phyloP scores from a whole-genome alignment of 2,329 filamentous ascomycete genomes.

The Paecilomyces variotii region DNA sequence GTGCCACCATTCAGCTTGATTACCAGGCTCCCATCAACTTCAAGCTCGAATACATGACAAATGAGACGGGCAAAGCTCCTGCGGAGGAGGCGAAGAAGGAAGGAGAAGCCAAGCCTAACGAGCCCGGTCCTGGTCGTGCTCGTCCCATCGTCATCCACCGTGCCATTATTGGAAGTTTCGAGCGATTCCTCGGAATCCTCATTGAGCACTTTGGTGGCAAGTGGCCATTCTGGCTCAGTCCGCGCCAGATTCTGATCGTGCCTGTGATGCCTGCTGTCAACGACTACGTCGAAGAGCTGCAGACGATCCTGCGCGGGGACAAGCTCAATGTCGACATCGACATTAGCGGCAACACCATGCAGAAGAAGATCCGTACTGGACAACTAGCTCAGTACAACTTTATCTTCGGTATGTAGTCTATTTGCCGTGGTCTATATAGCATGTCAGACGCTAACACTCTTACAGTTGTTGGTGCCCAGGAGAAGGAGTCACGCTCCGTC shows the following conservation, averaged over 20 bases:
- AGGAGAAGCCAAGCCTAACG: conserved; percentile 31
- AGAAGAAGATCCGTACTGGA: conserved; percentile 45
- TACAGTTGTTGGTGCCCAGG: conserved; percentile 54
- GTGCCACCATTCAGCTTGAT: conserved; percentile 89
- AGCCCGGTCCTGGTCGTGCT: conserved; percentile 34
- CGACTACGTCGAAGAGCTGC: conserved; percentile 42
- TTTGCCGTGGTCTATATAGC: not conserved
- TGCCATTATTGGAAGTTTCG: conserved; percentile 44
- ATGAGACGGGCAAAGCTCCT: conserved; percentile 43
- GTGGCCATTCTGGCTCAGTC: conserved; percentile 47
- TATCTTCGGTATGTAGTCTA: conserved; percentile 37
- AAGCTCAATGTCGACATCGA: conserved; percentile 43
- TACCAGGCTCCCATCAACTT: conserved; percentile 83
- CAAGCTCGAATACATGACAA: conserved; percentile 76
- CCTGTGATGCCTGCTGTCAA: conserved; percentile 44
- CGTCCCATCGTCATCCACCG: conserved; percentile 46
- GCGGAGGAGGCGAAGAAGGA: conserved; percentile 26
- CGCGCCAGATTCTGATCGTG: conserved; percentile 43
- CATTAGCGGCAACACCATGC: conserved; percentile 42
- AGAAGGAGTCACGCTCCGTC: conserved; percentile 51
- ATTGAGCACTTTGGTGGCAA: conserved; percentile 46
- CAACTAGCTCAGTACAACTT: conserved; percentile 45
- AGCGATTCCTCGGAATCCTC: conserved; percentile 44
- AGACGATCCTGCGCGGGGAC: conserved; percentile 35
- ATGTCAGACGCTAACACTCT: conserved; percentile 9